Conservation (phyloP, 371 early-diverging fungal genomes). For the Paraphysoderma sedebokerense region DNA sequence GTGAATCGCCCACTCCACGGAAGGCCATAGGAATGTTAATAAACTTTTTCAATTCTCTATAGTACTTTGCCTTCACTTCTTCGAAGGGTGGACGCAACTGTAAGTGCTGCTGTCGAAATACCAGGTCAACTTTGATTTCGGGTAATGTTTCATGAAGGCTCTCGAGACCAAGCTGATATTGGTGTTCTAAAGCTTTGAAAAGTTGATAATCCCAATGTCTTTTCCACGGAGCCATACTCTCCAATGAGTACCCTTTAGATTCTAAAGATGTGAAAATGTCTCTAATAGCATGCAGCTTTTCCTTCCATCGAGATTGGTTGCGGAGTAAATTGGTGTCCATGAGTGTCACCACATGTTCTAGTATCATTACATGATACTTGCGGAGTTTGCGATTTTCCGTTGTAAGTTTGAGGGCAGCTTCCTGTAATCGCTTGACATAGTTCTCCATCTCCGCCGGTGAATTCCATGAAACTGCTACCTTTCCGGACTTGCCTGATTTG, state of each 20-base stretch:
- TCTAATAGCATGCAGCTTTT: constrained; percentile 17
- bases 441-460: constrained; percentile 20
- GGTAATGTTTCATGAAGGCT: constrained; percentile 18
- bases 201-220: constrained; percentile 32
- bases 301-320: constrained; percentile 25
- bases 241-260: constrained; percentile 9
- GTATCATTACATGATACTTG: constrained; percentile 15
- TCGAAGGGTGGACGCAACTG: constrained; percentile 30
- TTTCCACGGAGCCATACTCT: constrained; percentile 20
- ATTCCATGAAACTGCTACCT: too few species aligned
- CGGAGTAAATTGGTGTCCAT: constrained; percentile 20
- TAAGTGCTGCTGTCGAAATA: constrained; percentile 21
- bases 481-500: too few species aligned
- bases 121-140: constrained; percentile 26
- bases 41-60: constrained; percentile 30
- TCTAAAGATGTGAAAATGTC: constrained; percentile 9
- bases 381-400: constrained; percentile 18
- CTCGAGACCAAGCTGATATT: constrained; percentile 25
- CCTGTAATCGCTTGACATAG: constrained; percentile 20
- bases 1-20: constrained; percentile 20
- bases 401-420: constrained; percentile 15
- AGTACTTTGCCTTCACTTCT: constrained; percentile 31
- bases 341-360: constrained; percentile 14
- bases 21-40: constrained; percentile 26
- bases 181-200: constrained; percentile 27